Conservation (phyloP, 345 rosid species). For the Cardamine occulta region DNA sequence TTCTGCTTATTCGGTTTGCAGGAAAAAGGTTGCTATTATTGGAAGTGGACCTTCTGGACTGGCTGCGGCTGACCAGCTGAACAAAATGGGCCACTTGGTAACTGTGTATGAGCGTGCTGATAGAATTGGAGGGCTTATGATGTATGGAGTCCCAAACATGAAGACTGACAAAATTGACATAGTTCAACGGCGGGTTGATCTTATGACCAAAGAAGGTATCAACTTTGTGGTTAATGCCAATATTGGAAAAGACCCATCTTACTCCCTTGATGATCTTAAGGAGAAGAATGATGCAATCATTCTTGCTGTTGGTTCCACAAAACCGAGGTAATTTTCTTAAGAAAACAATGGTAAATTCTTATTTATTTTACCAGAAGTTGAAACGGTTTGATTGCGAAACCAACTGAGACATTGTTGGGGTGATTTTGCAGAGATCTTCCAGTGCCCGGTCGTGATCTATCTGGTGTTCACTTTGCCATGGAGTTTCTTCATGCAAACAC, state of each 20-base stretch:
- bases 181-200: slow-evolving; percentile 91
- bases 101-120: slow-evolving; percentile 98
- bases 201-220: slow-evolving; percentile 90
- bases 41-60: slow-evolving; percentile 99
- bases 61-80: slow-evolving; percentile 99
- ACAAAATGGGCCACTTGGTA: slow-evolving; percentile 91
- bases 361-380: neutral
- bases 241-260: slow-evolving; percentile 78
- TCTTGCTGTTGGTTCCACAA: slow-evolving; percentile 95
- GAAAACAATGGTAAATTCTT: neutral
- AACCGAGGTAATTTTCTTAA: slow-evolving; percentile 67
- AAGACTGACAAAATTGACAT: slow-evolving; percentile 90
- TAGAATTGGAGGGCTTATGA: slow-evolving; percentile 98
- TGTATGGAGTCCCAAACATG: slow-evolving; percentile 99
- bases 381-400: neutral
- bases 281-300: slow-evolving; percentile 84
- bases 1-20: slow-evolving; percentile 40
- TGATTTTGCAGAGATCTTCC: slow-evolving; percentile 90
- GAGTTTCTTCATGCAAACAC: slow-evolving; percentile 95
- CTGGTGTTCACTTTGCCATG: slow-evolving; percentile 99
- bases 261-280: slow-evolving; percentile 71
- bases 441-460: slow-evolving; percentile 82
- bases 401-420: slow-evolving; percentile 11
- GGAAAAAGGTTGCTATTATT: slow-evolving; percentile 81
- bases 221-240: slow-evolving; percentile 88